phyloP scores from a whole-genome alignment of 805 yeast species.

The Jamesozyma piceae region DNA sequence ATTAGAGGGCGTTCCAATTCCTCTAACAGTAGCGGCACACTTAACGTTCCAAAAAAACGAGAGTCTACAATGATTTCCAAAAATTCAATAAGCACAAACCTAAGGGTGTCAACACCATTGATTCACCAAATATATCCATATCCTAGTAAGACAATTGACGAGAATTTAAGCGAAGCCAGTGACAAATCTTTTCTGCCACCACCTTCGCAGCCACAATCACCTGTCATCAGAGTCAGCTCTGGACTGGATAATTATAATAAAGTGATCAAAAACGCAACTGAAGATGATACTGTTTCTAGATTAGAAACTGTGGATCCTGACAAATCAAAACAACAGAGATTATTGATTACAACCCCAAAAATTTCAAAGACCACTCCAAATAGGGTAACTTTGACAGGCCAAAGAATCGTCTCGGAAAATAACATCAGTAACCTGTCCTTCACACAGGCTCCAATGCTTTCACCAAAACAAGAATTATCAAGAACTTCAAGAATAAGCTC shows the following conservation, averaged over 20 bases:
- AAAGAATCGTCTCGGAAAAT: conserved; percentile 12
- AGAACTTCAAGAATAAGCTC: conserved; percentile 30
- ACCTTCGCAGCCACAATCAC: conserved; percentile 26
- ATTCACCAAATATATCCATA: conserved; percentile 30
- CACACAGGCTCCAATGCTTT: not conserved
- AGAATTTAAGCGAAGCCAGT: conserved; percentile 16
- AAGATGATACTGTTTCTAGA: conserved; percentile 29
- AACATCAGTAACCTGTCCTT: not conserved
- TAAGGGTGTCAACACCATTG: conserved; percentile 31
- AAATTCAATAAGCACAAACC: conserved; percentile 1
- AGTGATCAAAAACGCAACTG: conserved; percentile 19
- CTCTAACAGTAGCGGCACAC: conserved; percentile 2
- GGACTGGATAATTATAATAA: conserved; percentile 20
- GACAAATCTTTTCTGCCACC: conserved; percentile 28
- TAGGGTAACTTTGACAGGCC: conserved; percentile 11
- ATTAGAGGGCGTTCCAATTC: not conserved
- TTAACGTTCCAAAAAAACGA: conserved; percentile 12
- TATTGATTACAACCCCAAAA: conserved; percentile 23
- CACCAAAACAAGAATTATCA: not conserved
- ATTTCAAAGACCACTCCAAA: conserved; percentile 20
- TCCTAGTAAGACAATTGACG: conserved; percentile 4
- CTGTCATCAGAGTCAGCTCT: conserved; percentile 28
- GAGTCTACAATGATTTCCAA: conserved; percentile 2
- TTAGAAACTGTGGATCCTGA: conserved; percentile 29
- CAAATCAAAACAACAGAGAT: conserved; percentile 23